Evolutionary conservation across 73 alveolate species (phyloP).

Genomic region (Urostyla sp.): DNA sequence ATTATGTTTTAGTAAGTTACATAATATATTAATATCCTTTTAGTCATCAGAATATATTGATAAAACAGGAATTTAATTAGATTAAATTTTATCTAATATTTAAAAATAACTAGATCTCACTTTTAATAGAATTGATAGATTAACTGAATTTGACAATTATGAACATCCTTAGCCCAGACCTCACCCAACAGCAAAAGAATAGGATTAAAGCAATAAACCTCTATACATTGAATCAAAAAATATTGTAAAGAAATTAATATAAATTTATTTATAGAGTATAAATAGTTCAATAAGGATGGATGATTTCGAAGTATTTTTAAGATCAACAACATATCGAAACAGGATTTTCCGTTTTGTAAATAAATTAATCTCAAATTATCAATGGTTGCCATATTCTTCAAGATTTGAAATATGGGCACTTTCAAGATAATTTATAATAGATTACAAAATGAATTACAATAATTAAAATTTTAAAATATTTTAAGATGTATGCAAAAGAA

Average conservation of each 20-base stretch:
- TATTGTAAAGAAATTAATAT: not conserved
- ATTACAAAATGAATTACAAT: constrained; percentile 34
- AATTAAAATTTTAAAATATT: not conserved
- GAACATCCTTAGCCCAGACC: constrained; percentile 42
- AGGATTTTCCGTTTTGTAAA: constrained; percentile 30
- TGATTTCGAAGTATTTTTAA: constrained; percentile 62
- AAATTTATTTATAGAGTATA: constrained; percentile 5
- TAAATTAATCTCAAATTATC: constrained; percentile 24
- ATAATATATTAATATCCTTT: not conserved
- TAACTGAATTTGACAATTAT: constrained; percentile 33
- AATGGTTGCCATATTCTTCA: constrained; percentile 41
- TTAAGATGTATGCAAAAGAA: constrained; percentile 10
- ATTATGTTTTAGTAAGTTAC: constrained; percentile 19
- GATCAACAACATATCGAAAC: constrained; percentile 58
- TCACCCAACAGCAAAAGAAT: constrained; percentile 66
- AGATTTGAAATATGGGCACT: constrained; percentile 49
- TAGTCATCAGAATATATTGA: constrained; percentile 63
- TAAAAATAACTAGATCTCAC: constrained; percentile 53
- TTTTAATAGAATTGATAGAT: constrained; percentile 60
- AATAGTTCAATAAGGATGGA: constrained; percentile 52
- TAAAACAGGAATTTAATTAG: constrained; percentile 61
- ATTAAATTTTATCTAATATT: constrained; percentile 35
- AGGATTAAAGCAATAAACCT: constrained; percentile 57
- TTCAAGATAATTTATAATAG: constrained; percentile 36
- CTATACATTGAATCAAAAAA: constrained; percentile 51